Conservation (phyloP, 2,329 filamentous ascomycete genomes). For the Didymella arachidicola region DNA sequence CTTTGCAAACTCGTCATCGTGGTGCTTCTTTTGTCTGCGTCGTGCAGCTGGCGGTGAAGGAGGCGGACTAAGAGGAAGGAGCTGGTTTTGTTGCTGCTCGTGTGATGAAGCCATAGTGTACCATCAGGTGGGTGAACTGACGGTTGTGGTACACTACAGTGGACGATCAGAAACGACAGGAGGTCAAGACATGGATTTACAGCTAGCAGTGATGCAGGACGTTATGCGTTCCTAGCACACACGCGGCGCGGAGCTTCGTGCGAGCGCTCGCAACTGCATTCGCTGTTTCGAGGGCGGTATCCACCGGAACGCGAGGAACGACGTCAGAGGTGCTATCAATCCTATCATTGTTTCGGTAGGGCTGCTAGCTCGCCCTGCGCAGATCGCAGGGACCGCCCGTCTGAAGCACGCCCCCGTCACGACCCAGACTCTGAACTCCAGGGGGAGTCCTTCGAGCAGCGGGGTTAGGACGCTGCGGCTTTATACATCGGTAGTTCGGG, state of each 20-base stretch:
- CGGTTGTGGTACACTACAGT: slow-evolving; percentile 1
- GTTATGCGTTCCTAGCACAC: not conserved
- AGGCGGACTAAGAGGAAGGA: slow-evolving; percentile 39
- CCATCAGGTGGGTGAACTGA: not conserved
- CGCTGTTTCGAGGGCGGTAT: slow-evolving; percentile 9
- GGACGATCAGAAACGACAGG: not conserved
- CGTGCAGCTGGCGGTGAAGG: slow-evolving; percentile 37
- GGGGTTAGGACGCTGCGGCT: slow-evolving; percentile 11
- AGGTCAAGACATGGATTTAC: not conserved
- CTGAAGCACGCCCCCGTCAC: not conserved
- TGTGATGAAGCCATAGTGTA: slow-evolving; percentile 23
- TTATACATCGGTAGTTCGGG: slow-evolving; percentile 11
- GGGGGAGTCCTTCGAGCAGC: not conserved
- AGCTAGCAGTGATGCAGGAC: slow-evolving; percentile 3
- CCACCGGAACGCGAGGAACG: slow-evolving; percentile 14
- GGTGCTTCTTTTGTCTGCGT: slow-evolving; percentile 35
- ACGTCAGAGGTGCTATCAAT: slow-evolving; percentile 7
- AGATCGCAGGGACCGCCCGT: slow-evolving; percentile 9
- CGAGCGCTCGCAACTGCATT: slow-evolving; percentile 8
- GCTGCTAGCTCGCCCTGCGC: slow-evolving; percentile 16
- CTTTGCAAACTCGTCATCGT: slow-evolving; percentile 42
- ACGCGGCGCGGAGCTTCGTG: slow-evolving; percentile 9
- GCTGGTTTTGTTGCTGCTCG: slow-evolving; percentile 21
- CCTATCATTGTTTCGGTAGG: slow-evolving; percentile 3
- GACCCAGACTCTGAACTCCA: slow-evolving; percentile 1